Base-by-base conservation (phyloP, 805 yeast genomes). In the Candida multigemmis region DNA sequence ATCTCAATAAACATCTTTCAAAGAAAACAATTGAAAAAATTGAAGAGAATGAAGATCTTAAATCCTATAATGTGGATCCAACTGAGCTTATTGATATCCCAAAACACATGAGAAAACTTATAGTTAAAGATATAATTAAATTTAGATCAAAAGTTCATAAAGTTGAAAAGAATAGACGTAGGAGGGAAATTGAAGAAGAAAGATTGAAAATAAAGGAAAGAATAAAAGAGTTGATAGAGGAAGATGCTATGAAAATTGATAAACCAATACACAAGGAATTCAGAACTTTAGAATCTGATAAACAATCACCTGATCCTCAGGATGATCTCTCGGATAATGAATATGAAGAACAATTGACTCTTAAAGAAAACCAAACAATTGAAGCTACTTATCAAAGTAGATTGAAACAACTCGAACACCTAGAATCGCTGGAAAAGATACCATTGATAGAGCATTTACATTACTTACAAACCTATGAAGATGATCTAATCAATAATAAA, bases 81-180 rank as follows among this genome's bases (percentile, higher is more conserved):
- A 51, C 56, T 24, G 82, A 75, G 38, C 44, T 77, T 28, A 51
- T 60, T 9, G 82, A 72, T 36, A 66, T 76, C 4, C 81, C 83
- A 2, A 47, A 51, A 14, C 67, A 68, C 14, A 53, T 70, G 56
- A 46, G 67, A 23, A 76, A 72, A 12, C 54, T 52, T n/a, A 68
- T 75, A 19, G 65, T 59, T 12, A 59, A 60, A 30, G 73, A 70
- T 31, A 65, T 77, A 30, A 56, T 73, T 31, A 68, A 64, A 34
- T 77, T 77, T 42, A 50, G 83, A 40, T 53, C 74, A 13, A 64
- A 62, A 22, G 77, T 75, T 15, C 41, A 73, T 27, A 62, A 62
- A 21, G 48, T 69, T 15, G 82, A 75, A 30, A 57, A 61, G 28
- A 59, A 60, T 24, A 68, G 71, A 24, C 57, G 78, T 22, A 67